A percentile compares a stretch with the other conserved stretches of the same genome.
These are phyloP conservation scores for Saccharomyces hybrid DNA, from an alignment of 1,139 yeast genomes.

Conservation along the genomic window DNA sequence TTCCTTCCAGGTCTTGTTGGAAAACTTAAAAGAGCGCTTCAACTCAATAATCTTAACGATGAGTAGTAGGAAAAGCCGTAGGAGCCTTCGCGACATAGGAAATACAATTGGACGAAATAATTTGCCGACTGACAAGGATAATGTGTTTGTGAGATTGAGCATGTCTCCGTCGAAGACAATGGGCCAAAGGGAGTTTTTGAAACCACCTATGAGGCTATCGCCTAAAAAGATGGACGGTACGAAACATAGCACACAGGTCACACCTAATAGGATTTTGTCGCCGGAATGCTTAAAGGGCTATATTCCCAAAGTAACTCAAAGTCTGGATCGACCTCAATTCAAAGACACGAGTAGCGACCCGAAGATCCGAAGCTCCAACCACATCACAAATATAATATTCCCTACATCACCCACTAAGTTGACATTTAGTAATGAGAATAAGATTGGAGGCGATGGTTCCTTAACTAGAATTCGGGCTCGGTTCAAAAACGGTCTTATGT, in stretches of 20 bases:
- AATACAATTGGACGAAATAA: constrained; percentile 6
- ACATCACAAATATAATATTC: constrained; percentile 10
- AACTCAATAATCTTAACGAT: neutral
- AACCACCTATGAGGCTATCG: constrained; percentile 23
- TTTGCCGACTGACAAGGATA: constrained; percentile 6
- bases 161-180: constrained; percentile 21
- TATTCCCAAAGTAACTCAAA: constrained; percentile 13
- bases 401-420: constrained; percentile 21
- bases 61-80: neutral
- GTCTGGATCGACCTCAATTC: constrained; percentile 15
- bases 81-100: constrained; percentile 8
- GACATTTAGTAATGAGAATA: constrained; percentile 14
- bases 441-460: constrained; percentile 25
- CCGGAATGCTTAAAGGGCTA: constrained; percentile 14
- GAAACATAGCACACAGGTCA: constrained; percentile 10
- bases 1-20: neutral
- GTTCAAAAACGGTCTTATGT: constrained; percentile 16
- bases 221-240: constrained; percentile 12
- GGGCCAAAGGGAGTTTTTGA: constrained; percentile 12
- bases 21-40: too few species aligned
- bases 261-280: constrained; percentile 20
- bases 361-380: constrained; percentile 7
- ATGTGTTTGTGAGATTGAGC: constrained; percentile 22
- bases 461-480: constrained; percentile 23
- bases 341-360: neutral